Evolutionary conservation across 2,329 filamentous ascomycete species (phyloP), one percentile per base, ranked within the genome.

Genomic region (Monosporascus sp.): DNA sequence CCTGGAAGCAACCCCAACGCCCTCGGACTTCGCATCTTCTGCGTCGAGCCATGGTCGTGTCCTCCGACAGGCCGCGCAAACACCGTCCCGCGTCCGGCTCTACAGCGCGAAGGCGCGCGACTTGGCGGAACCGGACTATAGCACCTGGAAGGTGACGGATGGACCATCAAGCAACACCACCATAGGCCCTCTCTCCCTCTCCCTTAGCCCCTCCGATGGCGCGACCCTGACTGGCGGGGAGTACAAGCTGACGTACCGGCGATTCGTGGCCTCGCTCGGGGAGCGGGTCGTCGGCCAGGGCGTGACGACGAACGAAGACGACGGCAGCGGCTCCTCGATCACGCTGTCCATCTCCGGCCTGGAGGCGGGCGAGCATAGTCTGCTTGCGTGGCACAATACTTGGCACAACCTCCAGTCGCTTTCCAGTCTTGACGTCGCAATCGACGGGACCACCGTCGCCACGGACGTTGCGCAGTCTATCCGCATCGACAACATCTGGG

Each of bases 401-500:
- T 68, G 65, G 66, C 65, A 68, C 41, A 53, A 53, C 5, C 45
- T 67, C 24, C 48, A 53, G 8, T 27, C 48, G n/a, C 53, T 57
- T 2, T 61, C 65, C 7, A 54, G 53, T 6, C 48, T 68, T 2
- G 55, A 57, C 6, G 53, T 68, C n/a, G 55, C 59, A 3, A 63
- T 62, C 2, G 58, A 65, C 49, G 65, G 65, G 3, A 51, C 20
- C 22, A 44, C n/a, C 22, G 22, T 24, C 7, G n/a, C 20, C n/a
- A 20, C 14, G 14, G 11, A 53, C 22, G 53, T 60, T 39, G 50
- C 58, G 2, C 61, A 70, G 49, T 56, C 60, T n/a, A 49, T 63
- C 18, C 65, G 65, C 3, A 54, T 60, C 2, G 64, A 67, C 51
- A 69, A 66, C 47, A 60, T 68, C 17, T 69, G 65, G 65, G 61